phyloP scores from a whole-genome alignment of 1,284 basidiomycete genomes.

The Sporisorium scitamineum region DNA sequence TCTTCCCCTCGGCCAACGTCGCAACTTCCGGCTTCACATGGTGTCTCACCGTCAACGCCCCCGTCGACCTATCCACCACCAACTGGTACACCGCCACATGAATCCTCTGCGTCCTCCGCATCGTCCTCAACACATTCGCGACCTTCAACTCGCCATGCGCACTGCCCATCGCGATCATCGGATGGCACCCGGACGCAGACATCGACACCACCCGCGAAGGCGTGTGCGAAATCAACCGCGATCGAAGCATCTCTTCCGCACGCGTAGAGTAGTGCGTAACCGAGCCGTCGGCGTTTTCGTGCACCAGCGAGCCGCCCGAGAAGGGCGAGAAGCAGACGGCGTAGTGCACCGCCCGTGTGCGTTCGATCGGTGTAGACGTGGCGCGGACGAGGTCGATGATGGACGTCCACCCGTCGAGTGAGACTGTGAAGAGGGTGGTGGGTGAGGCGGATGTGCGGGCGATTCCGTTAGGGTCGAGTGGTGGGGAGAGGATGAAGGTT shows the following conservation, averaged over 20 bases:
- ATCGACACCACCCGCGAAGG: constrained; percentile 18
- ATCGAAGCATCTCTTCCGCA: constrained; percentile 28
- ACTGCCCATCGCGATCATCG: constrained; percentile 25
- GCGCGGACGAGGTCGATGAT: constrained; percentile 9
- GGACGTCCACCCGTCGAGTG: constrained; percentile 22
- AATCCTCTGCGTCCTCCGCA: constrained; percentile 2
- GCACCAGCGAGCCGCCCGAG: constrained; percentile 15
- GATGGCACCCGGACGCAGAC: constrained; percentile 11
- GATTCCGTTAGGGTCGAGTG: constrained; percentile 11
- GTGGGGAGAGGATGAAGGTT: constrained; percentile 33
- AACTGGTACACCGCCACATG: constrained; percentile 29
- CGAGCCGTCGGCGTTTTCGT: constrained; percentile 42
- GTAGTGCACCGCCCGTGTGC: constrained; percentile 22
- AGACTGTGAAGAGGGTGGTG: constrained; percentile 17
- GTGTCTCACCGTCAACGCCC: constrained; percentile 8
- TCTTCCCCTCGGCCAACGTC: constrained; percentile 15
- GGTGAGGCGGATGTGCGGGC: background rate
- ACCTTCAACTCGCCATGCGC: constrained; percentile 43
- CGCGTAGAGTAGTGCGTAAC: constrained; percentile 28
- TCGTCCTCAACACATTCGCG: constrained; percentile 22
- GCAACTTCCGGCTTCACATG: constrained; percentile 16
- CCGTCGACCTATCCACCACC: constrained; percentile 20
- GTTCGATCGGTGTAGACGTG: constrained; percentile 14
- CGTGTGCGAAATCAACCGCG: constrained; percentile 13
- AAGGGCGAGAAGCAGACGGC: constrained; percentile 14